phyloP scores from a whole-genome alignment of 805 yeast genomes.

The Starmerella tilneyi region DNA sequence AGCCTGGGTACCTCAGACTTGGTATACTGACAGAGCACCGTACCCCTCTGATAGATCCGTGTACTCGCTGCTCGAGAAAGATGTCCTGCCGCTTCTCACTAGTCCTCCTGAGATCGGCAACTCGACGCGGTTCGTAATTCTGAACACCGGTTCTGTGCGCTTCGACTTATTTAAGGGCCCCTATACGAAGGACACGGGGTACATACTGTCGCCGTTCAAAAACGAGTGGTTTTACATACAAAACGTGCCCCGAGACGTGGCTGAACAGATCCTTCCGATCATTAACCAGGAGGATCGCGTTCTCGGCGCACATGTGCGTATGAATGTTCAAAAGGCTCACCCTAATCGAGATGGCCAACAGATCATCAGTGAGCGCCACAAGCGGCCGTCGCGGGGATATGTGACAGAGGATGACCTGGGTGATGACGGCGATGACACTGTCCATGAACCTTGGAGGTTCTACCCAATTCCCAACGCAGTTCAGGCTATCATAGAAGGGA shows the following conservation, averaged over 20 bases:
- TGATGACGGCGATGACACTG: constrained; percentile 70
- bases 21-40: constrained; percentile 58
- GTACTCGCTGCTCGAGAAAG: constrained; percentile 46
- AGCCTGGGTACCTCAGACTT: constrained; percentile 59
- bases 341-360: neutral
- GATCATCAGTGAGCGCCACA: neutral
- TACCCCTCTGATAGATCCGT: constrained; percentile 46
- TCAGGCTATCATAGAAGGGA: constrained; percentile 29
- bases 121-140: constrained; percentile 43
- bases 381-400: constrained; percentile 42
- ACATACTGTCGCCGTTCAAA: constrained; percentile 71
- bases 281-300: constrained; percentile 38
- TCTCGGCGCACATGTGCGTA: constrained; percentile 8
- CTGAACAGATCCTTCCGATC: constrained; percentile 42
- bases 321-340: neutral
- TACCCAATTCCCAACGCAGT: constrained; percentile 73
- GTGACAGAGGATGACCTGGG: constrained; percentile 81
- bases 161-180: constrained; percentile 79
- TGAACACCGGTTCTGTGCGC: constrained; percentile 79
- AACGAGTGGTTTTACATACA: constrained; percentile 66
- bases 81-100: constrained; percentile 42
- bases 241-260: constrained; percentile 47
- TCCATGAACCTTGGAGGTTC: constrained; percentile 48
- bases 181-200: constrained; percentile 68
- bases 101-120: constrained; percentile 21